A percentile compares a stretch with the other conserved stretches of the same genome.
phyloP scores from a whole-genome alignment of 176 grass and related monocot genomes.

The Avena insularis region DNA sequence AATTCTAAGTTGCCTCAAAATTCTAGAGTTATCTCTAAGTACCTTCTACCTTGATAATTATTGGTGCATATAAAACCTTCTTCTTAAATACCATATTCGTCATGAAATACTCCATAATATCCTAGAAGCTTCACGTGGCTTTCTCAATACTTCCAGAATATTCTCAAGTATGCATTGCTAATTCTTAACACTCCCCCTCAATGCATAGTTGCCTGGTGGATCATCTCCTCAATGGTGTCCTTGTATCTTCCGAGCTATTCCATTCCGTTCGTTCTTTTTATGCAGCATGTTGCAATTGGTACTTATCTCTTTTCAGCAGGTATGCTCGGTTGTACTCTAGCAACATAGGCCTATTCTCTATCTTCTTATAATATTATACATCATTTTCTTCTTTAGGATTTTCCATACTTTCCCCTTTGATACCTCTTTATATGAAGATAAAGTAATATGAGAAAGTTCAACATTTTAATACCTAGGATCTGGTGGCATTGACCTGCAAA shows the following conservation, averaged over 20 bases:
- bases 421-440: neutral
- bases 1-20: no score
- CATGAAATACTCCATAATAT: neutral
- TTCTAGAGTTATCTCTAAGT: neutral
- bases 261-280: neutral
- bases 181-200: neutral
- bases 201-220: neutral
- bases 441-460: neutral
- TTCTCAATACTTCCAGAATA: neutral
- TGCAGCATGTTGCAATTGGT: neutral
- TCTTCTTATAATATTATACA: neutral
- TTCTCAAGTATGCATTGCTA: neutral
- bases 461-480: neutral
- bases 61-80: neutral
- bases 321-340: neutral
- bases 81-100: neutral
- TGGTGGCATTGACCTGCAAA: no score
- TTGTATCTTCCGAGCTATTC: neutral
- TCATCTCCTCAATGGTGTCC: neutral
- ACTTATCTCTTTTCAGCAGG: neutral
- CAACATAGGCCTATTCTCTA: neutral
- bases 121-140: neutral
- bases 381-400: neutral
- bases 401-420: neutral
- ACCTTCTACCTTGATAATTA: neutral